Conservation (phyloP, 805 yeast genomes). For the Yarrowia sp. region DNA sequence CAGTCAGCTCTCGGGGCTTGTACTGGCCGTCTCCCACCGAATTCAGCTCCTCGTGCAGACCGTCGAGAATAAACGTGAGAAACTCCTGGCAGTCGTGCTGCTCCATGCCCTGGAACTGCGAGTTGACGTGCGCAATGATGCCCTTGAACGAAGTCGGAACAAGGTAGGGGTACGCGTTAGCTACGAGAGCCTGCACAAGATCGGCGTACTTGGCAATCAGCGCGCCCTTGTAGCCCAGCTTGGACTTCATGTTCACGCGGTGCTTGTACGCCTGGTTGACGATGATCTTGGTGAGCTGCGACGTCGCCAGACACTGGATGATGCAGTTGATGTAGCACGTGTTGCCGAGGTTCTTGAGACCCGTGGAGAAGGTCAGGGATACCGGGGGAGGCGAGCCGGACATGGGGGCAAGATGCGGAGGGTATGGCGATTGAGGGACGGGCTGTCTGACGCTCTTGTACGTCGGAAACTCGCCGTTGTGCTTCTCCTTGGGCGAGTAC, state of each 20-base stretch:
- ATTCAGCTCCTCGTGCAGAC: slow-evolving; percentile 81
- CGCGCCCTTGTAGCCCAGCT: slow-evolving; percentile 77
- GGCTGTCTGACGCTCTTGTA: neutral
- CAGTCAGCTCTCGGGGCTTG: slow-evolving; percentile 59
- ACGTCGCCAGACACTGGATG: slow-evolving; percentile 77
- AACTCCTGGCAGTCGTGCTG: slow-evolving; percentile 90
- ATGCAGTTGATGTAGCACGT: slow-evolving; percentile 92
- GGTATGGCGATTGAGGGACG: slow-evolving; percentile 11
- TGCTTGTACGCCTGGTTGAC: slow-evolving; percentile 57
- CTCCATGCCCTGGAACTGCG: slow-evolving; percentile 60
- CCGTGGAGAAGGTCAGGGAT: slow-evolving; percentile 52
- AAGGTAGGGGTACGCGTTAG: slow-evolving; percentile 48
- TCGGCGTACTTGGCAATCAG: slow-evolving; percentile 67
- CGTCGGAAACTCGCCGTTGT: slow-evolving; percentile 8
- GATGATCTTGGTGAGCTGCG: slow-evolving; percentile 62
- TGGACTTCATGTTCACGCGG: slow-evolving; percentile 69
- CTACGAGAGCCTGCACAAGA: slow-evolving; percentile 54
- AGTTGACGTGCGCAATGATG: slow-evolving; percentile 63
- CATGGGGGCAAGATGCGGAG: slow-evolving; percentile 21
- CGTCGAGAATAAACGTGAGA: slow-evolving; percentile 68
- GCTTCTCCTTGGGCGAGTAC: slow-evolving; percentile 6
- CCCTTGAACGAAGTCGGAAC: slow-evolving; percentile 65
- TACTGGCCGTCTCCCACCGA: slow-evolving; percentile 49
- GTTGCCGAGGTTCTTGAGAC: slow-evolving; percentile 79
- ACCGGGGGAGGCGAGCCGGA: slow-evolving; percentile 17